Percentiles rank a stretch among this genome's conserved stretches.
These are phyloP conservation scores for Leccinellum rugosiceps DNA, from an alignment of 768 basidiomycete species.

Conservation along the genomic window DNA sequence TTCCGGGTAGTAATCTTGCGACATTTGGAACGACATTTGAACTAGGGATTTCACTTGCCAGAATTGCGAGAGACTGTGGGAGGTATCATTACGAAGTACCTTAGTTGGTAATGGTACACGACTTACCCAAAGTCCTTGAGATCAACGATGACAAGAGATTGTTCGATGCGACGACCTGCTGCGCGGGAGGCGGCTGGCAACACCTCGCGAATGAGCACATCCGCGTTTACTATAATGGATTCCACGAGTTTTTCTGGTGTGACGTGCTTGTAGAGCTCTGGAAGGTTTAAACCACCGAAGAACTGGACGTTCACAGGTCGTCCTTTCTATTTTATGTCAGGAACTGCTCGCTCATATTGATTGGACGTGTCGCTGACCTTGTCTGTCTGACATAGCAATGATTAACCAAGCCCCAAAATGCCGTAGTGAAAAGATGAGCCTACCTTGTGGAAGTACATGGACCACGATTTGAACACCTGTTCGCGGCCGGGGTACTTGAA, in stretches of 20 bases:
- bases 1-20: constrained; percentile 78
- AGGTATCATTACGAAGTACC: background rate
- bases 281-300: constrained; percentile 57
- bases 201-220: constrained; percentile 62
- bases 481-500: constrained; percentile 66
- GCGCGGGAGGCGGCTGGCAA: constrained; percentile 61
- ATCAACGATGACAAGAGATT: constrained; percentile 64
- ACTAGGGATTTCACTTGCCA: constrained; percentile 74
- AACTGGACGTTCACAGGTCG: constrained; percentile 68
- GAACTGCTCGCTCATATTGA: background rate
- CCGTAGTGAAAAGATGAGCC: constrained; percentile 8
- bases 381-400: constrained; percentile 47
- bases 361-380: constrained; percentile 43
- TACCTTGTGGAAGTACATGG: constrained; percentile 77
- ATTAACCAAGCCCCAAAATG: background rate
- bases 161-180: constrained; percentile 48
- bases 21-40: constrained; percentile 63
- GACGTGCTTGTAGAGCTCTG: constrained; percentile 53
- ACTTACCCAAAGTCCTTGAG: constrained; percentile 67
- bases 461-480: constrained; percentile 72
- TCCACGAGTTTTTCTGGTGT: constrained; percentile 63
- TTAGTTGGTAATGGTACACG: background rate
- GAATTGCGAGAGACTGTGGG: constrained; percentile 58
- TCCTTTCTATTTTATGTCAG: constrained; percentile 46
- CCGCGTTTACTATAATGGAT: constrained; percentile 60